phyloP scores from a whole-genome alignment of 75 land plant species.

The Picea glauca region DNA sequence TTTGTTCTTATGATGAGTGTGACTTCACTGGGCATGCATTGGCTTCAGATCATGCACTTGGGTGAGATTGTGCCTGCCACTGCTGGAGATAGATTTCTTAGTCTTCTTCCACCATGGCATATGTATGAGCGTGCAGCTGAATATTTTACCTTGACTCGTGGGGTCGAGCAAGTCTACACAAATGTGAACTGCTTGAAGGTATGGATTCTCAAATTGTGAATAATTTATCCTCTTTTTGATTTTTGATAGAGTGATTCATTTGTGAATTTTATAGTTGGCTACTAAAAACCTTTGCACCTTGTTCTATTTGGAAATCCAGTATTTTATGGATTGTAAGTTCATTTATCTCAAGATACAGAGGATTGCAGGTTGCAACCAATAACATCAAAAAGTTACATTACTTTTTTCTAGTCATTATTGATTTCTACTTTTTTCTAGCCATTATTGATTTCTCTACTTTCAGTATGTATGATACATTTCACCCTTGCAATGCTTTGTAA shows the following conservation, averaged over 20 bases:
- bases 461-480: not conserved
- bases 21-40: constrained; percentile 1
- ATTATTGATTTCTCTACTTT: constrained; percentile 1
- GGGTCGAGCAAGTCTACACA: constrained; percentile 79
- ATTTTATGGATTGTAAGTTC: not conserved
- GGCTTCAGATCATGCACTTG: constrained; percentile 56
- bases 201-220: not conserved
- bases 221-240: constrained; percentile 3
- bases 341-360: not conserved
- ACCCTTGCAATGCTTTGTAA: not conserved
- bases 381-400: not conserved
- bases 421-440: not conserved
- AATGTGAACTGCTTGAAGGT: constrained; percentile 79
- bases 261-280: not conserved
- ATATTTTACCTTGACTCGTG: constrained; percentile 76
- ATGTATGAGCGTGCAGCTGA: constrained; percentile 90
- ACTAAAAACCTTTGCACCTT: not conserved
- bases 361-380: not conserved
- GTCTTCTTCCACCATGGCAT: constrained; percentile 96
- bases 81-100: constrained; percentile 77
- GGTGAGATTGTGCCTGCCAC: constrained; percentile 72
- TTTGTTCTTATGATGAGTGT: not conserved
- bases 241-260: not conserved
- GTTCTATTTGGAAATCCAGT: not conserved
- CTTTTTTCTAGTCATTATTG: not conserved